Conservation (phyloP, 2,329 filamentous ascomycete species). For the Phaeosphaeriaceae sp. region DNA sequence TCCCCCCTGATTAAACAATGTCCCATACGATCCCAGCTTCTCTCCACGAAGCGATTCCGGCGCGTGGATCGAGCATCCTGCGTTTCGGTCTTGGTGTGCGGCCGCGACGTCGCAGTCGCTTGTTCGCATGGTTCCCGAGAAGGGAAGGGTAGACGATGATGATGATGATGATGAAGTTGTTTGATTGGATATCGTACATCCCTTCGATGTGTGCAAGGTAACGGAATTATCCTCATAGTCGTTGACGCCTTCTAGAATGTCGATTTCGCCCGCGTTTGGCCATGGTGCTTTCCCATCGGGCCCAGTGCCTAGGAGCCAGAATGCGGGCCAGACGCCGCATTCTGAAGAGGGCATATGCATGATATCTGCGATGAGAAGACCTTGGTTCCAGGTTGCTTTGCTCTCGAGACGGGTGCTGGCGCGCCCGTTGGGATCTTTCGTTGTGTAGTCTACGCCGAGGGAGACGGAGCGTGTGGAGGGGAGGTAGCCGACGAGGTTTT, state of each 20-base stretch:
- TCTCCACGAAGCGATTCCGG: background rate
- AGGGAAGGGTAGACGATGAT: slow-evolving; percentile 23
- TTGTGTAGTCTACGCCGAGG: slow-evolving; percentile 53
- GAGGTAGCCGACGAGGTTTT: slow-evolving; percentile 27
- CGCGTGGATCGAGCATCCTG: slow-evolving; percentile 38
- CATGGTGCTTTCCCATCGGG: slow-evolving; percentile 19
- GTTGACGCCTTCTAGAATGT: slow-evolving; percentile 48
- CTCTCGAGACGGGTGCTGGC: slow-evolving; percentile 39
- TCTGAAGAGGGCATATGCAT: slow-evolving; percentile 41
- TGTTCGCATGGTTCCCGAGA: slow-evolving; percentile 53
- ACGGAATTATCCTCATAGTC: slow-evolving; percentile 32
- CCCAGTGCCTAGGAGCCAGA: slow-evolving; percentile 41
- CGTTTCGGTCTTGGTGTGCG: slow-evolving; percentile 33
- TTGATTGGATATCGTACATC: slow-evolving; percentile 30
- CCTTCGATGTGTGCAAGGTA: slow-evolving; percentile 40
- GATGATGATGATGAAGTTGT: slow-evolving; percentile 1
- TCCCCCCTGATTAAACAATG: slow-evolving; percentile 38
- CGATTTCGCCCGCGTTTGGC: slow-evolving; percentile 44
- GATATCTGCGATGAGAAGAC: slow-evolving; percentile 43
- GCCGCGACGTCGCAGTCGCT: slow-evolving; percentile 54
- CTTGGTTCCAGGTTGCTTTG: slow-evolving; percentile 38
- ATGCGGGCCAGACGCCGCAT: slow-evolving; percentile 45
- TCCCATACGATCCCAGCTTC: slow-evolving; percentile 39
- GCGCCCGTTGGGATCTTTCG: slow-evolving; percentile 31
- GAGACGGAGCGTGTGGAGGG: slow-evolving; percentile 28